phyloP scores from a whole-genome alignment of 108 stramenopile species.

The Skeletonema marinoi region DNA sequence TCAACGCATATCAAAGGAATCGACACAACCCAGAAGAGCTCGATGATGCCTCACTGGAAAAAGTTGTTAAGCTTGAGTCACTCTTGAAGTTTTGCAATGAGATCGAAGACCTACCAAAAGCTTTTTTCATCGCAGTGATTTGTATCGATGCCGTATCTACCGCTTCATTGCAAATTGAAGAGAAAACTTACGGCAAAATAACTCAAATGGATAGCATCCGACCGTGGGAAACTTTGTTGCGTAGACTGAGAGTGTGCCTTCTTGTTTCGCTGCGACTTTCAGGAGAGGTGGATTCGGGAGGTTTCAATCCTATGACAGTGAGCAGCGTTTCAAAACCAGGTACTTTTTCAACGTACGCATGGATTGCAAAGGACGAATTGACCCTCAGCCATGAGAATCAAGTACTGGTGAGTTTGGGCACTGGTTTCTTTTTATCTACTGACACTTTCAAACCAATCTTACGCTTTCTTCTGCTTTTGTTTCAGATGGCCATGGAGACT shows the following conservation, averaged over 20 bases:
- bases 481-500: conserved; percentile 57
- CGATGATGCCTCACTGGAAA: conserved; percentile 17
- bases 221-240: conserved; percentile 70
- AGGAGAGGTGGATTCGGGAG: conserved; percentile 57
- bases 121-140: conserved; percentile 71
- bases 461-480: not conserved
- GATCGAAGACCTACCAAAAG: conserved; percentile 71
- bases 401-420: conserved; percentile 37
- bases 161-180: conserved; percentile 63
- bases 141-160: conserved; percentile 62
- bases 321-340: conserved; percentile 53
- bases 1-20: conserved; percentile 21
- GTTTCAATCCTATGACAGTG: conserved; percentile 63
- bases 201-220: conserved; percentile 18
- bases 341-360: conserved; percentile 76
- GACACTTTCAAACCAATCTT: not conserved
- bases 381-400: conserved; percentile 72
- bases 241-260: conserved; percentile 76
- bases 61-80: conserved; percentile 39
- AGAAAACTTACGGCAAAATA: conserved; percentile 73
- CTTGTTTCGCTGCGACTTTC: conserved; percentile 67
- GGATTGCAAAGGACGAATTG: conserved; percentile 79
- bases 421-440: not conserved
- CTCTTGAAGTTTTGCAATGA: conserved; percentile 59
- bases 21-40: conserved; percentile 18